Percentiles rank a stretch among this genome's conserved stretches.
These are phyloP conservation scores for Solidago caesia DNA, from an alignment of 129 eudicot species.

Conservation along the genomic window DNA sequence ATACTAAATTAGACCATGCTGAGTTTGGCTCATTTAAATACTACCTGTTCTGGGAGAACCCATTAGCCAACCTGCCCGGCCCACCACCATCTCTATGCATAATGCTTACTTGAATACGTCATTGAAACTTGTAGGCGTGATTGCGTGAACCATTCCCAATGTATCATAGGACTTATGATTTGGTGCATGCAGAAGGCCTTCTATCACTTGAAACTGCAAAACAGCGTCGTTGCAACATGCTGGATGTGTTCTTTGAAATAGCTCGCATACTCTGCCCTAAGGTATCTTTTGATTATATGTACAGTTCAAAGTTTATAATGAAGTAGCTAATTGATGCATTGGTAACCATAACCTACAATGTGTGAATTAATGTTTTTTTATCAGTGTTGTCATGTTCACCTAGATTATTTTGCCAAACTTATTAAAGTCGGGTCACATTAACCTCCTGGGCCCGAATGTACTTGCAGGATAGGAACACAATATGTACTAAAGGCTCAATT, in stretches of 20 bases:
- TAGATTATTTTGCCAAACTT: neutral
- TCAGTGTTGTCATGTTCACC: neutral
- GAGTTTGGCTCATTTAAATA: neutral
- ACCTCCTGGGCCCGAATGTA: neutral
- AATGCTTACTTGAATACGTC: neutral
- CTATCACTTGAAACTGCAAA: conserved; percentile 67
- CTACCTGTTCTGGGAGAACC: neutral
- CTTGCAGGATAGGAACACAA: neutral
- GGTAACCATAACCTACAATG: neutral
- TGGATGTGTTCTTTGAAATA: conserved; percentile 74
- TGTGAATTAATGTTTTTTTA: neutral
- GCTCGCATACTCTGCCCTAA: conserved; percentile 96
- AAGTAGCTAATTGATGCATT: conserved; percentile 1
- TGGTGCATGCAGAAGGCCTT: conserved; percentile 96
- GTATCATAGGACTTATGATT: conserved; percentile 92
- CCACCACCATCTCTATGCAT: neutral
- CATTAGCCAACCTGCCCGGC: neutral
- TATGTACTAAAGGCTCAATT: neutral
- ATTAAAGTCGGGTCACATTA: neutral
- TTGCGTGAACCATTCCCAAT: conserved; percentile 97
- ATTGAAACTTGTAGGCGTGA: conserved; percentile 65
- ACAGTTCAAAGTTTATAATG: neutral
- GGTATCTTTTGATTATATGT: conserved; percentile 39
- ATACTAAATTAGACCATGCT: neutral
- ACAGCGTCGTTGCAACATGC: conserved; percentile 68